Conservation (phyloP, 2,329 filamentous ascomycete species). For the Phyllosticta capitalensis region DNA sequence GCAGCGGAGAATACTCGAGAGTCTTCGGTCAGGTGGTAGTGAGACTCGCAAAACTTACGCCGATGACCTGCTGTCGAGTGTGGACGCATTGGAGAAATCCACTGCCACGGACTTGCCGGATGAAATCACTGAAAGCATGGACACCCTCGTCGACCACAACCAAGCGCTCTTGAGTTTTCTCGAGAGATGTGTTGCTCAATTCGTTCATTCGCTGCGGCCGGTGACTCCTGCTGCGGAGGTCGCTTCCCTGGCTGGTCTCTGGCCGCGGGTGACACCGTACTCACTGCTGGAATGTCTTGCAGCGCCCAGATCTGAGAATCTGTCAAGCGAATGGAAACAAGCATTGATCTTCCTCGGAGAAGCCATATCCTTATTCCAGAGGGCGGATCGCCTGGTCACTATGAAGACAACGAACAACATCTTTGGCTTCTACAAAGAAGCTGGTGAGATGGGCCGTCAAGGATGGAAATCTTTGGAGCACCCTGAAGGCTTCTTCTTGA, state of each 20-base stretch:
- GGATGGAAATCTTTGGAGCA: conserved; percentile 45
- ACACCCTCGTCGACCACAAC: no score
- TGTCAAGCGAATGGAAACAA: not conserved
- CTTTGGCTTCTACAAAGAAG: conserved; percentile 2
- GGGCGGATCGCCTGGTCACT: not conserved
- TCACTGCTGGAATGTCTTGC: not conserved
- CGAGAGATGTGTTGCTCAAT: not conserved
- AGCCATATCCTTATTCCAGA: not conserved
- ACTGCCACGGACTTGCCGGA: not conserved
- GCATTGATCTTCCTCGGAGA: not conserved
- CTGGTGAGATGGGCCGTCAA: conserved; percentile 34
- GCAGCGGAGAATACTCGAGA: not conserved
- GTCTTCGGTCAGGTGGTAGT: not conserved
- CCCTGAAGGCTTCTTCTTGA: conserved; percentile 56
- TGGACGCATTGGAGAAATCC: not conserved
- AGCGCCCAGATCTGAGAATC: not conserved
- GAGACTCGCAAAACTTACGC: not conserved
- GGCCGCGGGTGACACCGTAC: not conserved
- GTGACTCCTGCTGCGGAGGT: not conserved
- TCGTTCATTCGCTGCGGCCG: not conserved
- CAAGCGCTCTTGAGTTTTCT: not conserved
- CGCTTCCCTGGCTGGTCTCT: not conserved
- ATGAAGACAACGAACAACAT: not conserved
- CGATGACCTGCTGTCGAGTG: not conserved
- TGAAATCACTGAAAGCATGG: not conserved